A percentile compares a stretch with the other conserved stretches of the same genome.
Evolutionary conservation across 768 basidiomycete genomes (phyloP).

Genomic region (Tubosaeta sp.): DNA sequence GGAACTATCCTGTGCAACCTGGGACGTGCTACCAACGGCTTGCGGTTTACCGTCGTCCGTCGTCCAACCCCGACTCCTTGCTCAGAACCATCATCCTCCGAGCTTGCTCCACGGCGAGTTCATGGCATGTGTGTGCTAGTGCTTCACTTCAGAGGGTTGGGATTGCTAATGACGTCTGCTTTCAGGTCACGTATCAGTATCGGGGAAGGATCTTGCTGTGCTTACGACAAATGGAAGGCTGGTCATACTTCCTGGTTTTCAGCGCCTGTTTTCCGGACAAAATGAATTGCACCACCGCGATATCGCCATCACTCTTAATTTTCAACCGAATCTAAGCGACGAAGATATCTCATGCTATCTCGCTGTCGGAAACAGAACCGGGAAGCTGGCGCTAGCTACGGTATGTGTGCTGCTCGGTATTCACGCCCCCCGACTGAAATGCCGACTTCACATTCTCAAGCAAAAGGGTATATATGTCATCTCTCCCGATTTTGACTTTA

Average conservation of each 20-base stretch:
- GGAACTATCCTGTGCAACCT: constrained; percentile 32
- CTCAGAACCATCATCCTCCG: constrained; percentile 3
- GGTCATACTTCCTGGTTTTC: constrained; percentile 28
- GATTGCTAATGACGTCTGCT: constrained; percentile 1
- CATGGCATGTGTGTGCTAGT: constrained; percentile 23
- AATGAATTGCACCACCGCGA: constrained; percentile 38
- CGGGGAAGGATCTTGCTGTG: constrained; percentile 37
- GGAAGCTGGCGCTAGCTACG: constrained; percentile 44
- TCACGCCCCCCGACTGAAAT: not conserved
- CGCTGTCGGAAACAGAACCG: constrained; percentile 39
- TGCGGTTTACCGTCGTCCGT: constrained; percentile 5
- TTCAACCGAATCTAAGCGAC: constrained; percentile 11
- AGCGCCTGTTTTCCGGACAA: constrained; percentile 21
- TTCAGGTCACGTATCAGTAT: constrained; percentile 42
- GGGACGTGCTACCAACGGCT: constrained; percentile 28
- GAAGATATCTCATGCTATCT: constrained; percentile 41
- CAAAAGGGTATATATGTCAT: constrained; percentile 24
- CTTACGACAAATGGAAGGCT: constrained; percentile 25
- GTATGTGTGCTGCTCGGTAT: constrained; percentile 23
- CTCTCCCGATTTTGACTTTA: constrained; percentile 23
- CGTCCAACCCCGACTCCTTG: constrained; percentile 22
- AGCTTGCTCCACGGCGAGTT: constrained; percentile 14
- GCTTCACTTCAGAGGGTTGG: not conserved
- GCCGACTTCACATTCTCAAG: not conserved
- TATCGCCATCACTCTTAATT: constrained; percentile 25